Evolutionary conservation across 73 alveolate species (phyloP), one percentile per base, ranked within the genome.

Genomic region (Paramecium bursaria): DNA sequence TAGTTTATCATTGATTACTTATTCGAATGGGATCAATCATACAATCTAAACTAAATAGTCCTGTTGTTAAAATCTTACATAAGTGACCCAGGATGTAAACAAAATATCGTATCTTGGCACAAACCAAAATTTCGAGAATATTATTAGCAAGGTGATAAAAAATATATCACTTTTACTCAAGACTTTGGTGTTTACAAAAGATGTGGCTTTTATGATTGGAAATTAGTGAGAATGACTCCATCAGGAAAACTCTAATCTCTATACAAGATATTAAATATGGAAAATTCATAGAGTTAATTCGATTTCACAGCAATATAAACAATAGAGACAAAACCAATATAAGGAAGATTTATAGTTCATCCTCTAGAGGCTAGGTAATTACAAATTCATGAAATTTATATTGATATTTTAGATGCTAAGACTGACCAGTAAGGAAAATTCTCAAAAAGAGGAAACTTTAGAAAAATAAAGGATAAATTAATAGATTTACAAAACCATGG

Each of bases 181-280:
- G 88, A 86, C 57, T 86, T 96, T 19, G 99, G 99, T 25, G 90
- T 55, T 73, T 88, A 94, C 85, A 88, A 91, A 73, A 91, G 96
- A 90, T 97, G 99, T 67, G 99, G 99, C 19, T 97, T 95, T 90
- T 97, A 96, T 87, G 99, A 97, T 90, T 97, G 99, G 98, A 88
- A 96, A 74, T 53, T 97, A 26, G 94, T 92, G 10, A 42, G 90
- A 26, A 90, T 95, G 75, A 86, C 86, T 44, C 88, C 85, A 33
- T 50, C 89, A 22, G 89, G 89, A 39, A 73, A 79, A 39, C 30
- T 79, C 13, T 11, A 54, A 33, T 48, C 77, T 22, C 39, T 79
- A 22, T 48, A 79, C 44, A 79, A 79, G 21, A 73, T 79, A 49
- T 49, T 46, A 49, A 48, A 74, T 48, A 11, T 74, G 48, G 50